A percentile compares a stretch with the other conserved stretches of the same genome.
These are phyloP conservation scores for Polychaeton citri DNA, from an alignment of 2,329 filamentous ascomycete genomes.

Conservation along the genomic window DNA sequence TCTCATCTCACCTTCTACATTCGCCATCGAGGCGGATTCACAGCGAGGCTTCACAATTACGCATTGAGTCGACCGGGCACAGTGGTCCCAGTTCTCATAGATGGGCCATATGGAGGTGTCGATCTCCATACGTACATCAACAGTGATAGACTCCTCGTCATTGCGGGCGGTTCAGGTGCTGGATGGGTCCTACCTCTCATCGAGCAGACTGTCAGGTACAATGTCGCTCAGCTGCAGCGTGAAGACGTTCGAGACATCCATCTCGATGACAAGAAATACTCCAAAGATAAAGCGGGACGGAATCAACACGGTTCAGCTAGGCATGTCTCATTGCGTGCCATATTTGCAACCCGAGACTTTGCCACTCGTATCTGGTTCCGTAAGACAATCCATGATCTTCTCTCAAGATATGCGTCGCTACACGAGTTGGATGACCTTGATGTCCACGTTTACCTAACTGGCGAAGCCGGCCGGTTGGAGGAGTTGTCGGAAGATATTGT, in stretches of 20 bases:
- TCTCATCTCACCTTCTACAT: constrained; percentile 42
- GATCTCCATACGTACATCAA: constrained; percentile 22
- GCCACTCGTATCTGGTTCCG: constrained; percentile 25
- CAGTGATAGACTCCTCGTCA: constrained; percentile 33
- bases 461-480: constrained; percentile 7
- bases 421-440: constrained; percentile 7
- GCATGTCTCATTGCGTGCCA: constrained; percentile 13
- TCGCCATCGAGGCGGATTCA: constrained; percentile 37
- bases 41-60: constrained; percentile 29
- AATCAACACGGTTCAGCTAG: constrained; percentile 6
- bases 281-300: background rate
- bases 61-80: constrained; percentile 25
- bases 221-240: background rate
- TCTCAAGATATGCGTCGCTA: constrained; percentile 11
- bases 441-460: constrained; percentile 17
- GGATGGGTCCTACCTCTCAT: constrained; percentile 39
- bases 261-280: too few species aligned
- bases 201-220: constrained; percentile 21
- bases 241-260: constrained; percentile 11
- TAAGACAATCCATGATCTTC: constrained; percentile 16
- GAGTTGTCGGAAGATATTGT: constrained; percentile 12
- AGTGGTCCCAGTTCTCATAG: constrained; percentile 36
- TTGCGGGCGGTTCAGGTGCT: constrained; percentile 45
- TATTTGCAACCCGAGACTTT: constrained; percentile 25
- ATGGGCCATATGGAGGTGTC: constrained; percentile 47